These are phyloP conservation scores for Ensete ventricosum DNA, from an alignment of 176 grass and related monocot genomes.

Conservation along the genomic window DNA sequence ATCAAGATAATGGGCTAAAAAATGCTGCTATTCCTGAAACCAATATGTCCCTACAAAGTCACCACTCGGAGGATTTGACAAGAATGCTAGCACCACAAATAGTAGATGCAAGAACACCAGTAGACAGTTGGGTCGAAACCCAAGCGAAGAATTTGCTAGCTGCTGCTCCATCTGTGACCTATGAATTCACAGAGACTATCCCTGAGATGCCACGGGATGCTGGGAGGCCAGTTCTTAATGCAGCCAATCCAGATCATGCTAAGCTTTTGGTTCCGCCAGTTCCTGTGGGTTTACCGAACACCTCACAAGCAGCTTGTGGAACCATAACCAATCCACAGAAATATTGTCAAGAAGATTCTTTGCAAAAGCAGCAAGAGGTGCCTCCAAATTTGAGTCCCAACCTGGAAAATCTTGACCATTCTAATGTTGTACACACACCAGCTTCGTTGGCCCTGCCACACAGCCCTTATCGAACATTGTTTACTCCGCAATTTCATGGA, in stretches of 20 bases:
- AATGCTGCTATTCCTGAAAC: conserved; percentile 29
- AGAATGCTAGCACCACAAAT: conserved; percentile 44
- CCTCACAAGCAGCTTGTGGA: neutral
- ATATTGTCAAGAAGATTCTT: conserved; percentile 22
- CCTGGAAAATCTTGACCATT: neutral
- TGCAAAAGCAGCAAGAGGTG: neutral
- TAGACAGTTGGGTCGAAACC: conserved; percentile 5
- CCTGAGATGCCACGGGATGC: conserved; percentile 33
- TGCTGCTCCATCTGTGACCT: conserved; percentile 31
- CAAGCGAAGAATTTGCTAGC: conserved; percentile 14
- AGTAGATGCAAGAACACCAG: neutral
- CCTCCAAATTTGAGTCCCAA: neutral
- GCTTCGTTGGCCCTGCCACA: neutral
- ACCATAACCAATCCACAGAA: conserved; percentile 12
- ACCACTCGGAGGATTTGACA: conserved; percentile 60
- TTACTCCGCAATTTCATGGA: neutral
- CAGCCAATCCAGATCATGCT: conserved; percentile 6
- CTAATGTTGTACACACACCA: neutral
- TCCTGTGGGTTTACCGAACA: neutral
- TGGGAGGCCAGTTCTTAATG: conserved; percentile 16
- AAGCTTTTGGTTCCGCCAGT: neutral
- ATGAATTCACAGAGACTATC: conserved; percentile 24
- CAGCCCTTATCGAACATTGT: neutral
- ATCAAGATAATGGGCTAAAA: conserved; percentile 33
- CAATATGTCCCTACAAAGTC: conserved; percentile 45